Conservation (phyloP, 2,329 filamentous ascomycete species). For the Scedosporium dehoogii region DNA sequence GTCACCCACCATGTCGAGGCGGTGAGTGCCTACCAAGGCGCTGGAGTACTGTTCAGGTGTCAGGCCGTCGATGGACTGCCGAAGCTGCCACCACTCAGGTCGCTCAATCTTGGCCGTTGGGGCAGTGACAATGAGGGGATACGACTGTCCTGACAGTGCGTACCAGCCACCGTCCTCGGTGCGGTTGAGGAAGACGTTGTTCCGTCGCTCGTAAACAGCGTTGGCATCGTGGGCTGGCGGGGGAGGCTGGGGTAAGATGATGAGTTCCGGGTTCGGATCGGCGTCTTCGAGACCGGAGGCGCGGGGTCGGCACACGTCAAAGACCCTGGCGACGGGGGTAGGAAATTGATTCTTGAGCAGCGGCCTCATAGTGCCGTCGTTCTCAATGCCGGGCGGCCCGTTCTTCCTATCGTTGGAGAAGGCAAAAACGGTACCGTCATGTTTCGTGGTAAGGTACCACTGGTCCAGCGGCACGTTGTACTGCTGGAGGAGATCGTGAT, state of each 20-base stretch:
- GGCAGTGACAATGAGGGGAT: conserved; percentile 72
- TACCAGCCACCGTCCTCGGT: conserved; percentile 88
- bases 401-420: conserved; percentile 37
- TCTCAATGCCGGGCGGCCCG: conserved; percentile 21
- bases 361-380: conserved; percentile 18
- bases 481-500: conserved; percentile 77
- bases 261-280: conserved; percentile 54
- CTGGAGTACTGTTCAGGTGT: conserved; percentile 41
- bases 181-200: conserved; percentile 74
- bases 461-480: conserved; percentile 60
- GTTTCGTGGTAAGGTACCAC: conserved; percentile 78
- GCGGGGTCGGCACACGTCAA: conserved; percentile 72
- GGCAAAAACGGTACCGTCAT: conserved; percentile 71
- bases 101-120: conserved; percentile 35
- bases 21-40: conserved; percentile 63
- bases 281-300: conserved; percentile 50
- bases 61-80: conserved; percentile 27
- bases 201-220: conserved; percentile 41
- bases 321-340: conserved; percentile 76
- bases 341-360: conserved; percentile 61
- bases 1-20: conserved; percentile 32
- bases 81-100: conserved; percentile 36
- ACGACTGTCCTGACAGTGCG: conserved; percentile 76
- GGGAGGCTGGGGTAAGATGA: conserved; percentile 77
- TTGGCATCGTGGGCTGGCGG: conserved; percentile 46